phyloP scores from a whole-genome alignment of 306 rosid species.

The Lathyrus tuberosus region DNA sequence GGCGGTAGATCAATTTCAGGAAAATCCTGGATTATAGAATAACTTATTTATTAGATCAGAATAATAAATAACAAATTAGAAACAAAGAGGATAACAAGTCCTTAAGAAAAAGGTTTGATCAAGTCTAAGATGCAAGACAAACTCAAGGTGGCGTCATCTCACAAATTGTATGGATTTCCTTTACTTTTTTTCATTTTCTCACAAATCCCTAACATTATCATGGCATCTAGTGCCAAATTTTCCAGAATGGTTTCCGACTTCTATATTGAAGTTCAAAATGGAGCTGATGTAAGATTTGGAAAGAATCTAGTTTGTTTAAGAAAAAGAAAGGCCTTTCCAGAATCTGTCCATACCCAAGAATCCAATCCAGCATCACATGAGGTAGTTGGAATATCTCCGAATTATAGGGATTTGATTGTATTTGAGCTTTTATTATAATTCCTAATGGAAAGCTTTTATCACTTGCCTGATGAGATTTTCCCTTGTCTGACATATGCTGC shows the following conservation, averaged over 20 bases:
- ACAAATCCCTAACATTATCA: neutral
- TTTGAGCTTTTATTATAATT: too few relatives aligned
- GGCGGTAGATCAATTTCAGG: slow-evolving; percentile 58
- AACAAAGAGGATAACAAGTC: slow-evolving; percentile 7
- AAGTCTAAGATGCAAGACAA: slow-evolving; percentile 8
- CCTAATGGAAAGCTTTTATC: slow-evolving; percentile 14
- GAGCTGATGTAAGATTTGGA: too few relatives aligned
- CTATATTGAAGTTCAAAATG: too few relatives aligned
- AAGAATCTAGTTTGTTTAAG: too few relatives aligned
- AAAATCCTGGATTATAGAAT: slow-evolving; percentile 50
- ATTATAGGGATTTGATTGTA: too few relatives aligned
- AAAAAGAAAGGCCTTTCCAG: too few relatives aligned
- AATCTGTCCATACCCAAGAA: too few relatives aligned
- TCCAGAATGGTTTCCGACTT: neutral
- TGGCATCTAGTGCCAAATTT: neutral
- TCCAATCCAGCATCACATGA: too few relatives aligned
- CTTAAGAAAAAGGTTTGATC: neutral
- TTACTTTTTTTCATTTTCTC: neutral
- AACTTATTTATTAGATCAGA: slow-evolving; percentile 8
- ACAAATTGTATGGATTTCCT: neutral
- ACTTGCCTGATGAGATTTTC: slow-evolving; percentile 60
- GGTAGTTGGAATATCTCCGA: too few relatives aligned
- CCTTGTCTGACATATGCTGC: slow-evolving; percentile 52
- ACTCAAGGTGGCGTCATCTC: slow-evolving; percentile 13
- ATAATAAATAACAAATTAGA: neutral